Percentiles rank a stretch among this genome's conserved stretches.
Conservation (phyloP, 192 early-diverging fungal genomes). For the Rhizophlyctis rosea region DNA sequence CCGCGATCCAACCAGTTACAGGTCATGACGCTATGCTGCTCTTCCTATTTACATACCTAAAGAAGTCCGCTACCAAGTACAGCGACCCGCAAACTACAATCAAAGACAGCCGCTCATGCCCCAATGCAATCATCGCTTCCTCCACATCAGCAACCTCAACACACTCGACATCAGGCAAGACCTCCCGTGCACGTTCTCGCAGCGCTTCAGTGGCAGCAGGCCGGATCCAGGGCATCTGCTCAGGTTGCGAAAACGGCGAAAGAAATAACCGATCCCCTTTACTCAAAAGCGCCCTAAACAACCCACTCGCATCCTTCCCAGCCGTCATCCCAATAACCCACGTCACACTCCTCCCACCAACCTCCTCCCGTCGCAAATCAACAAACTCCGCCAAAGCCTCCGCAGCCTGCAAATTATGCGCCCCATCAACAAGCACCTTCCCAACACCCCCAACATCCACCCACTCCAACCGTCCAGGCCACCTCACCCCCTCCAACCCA, state of each 20-base stretch:
- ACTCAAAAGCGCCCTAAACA: conserved; percentile 58
- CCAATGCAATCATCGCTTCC: conserved; percentile 3
- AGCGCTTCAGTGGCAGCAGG: conserved; percentile 52
- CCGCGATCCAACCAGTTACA: too few relatives aligned
- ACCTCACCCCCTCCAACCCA: conserved; percentile 66
- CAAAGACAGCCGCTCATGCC: conserved; percentile 34
- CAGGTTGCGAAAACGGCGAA: conserved; percentile 72
- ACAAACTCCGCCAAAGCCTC: conserved; percentile 65
- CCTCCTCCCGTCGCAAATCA: conserved; percentile 31
- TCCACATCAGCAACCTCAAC: conserved; percentile 1
- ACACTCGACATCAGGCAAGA: conserved; percentile 35
- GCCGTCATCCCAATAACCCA: conserved; percentile 78
- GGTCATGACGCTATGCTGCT: too few relatives aligned
- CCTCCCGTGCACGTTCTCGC: conserved; percentile 19
- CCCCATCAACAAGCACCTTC: conserved; percentile 79
- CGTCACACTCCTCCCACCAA: too few relatives aligned
- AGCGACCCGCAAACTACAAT: conserved; percentile 82
- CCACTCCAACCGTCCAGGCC: conserved; percentile 86
- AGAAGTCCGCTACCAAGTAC: conserved; percentile 80
- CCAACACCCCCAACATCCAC: conserved; percentile 26
- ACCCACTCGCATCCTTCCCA: conserved; percentile 62
- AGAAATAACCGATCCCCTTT: conserved; percentile 61
- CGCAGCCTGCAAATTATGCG: conserved; percentile 81
- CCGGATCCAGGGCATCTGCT: conserved; percentile 86
- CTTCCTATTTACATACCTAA: too few relatives aligned